Conservation (phyloP, 2,329 filamentous ascomycete species). For the Paracamarosporium sp. region DNA sequence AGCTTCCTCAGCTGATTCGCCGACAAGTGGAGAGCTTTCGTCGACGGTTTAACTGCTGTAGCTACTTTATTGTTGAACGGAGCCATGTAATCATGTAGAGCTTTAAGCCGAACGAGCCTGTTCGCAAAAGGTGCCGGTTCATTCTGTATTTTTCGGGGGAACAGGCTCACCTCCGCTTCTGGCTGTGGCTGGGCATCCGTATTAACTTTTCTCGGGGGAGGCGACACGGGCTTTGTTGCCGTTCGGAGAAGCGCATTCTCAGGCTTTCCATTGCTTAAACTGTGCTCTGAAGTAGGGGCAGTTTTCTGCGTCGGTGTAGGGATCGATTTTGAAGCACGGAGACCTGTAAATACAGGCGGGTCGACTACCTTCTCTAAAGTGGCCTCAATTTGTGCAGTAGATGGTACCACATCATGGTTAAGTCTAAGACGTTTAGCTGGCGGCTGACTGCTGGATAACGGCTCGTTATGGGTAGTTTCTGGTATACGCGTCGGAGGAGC, state of each 20-base stretch:
- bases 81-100: slow-evolving; percentile 70
- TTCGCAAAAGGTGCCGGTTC: slow-evolving; percentile 49
- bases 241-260: slow-evolving; percentile 23
- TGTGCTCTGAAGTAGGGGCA: neutral
- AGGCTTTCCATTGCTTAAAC: slow-evolving; percentile 10
- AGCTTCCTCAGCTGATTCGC: slow-evolving; percentile 72
- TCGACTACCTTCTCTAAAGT: neutral
- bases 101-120: slow-evolving; percentile 56
- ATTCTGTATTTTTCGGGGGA: slow-evolving; percentile 69
- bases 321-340: slow-evolving; percentile 23
- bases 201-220: slow-evolving; percentile 30
- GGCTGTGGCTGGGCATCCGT: slow-evolving; percentile 19
- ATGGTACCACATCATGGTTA: slow-evolving; percentile 20
- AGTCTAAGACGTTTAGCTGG: slow-evolving; percentile 42
- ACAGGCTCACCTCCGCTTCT: slow-evolving; percentile 61
- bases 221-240: slow-evolving; percentile 39
- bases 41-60: slow-evolving; percentile 58
- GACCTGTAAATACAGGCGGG: slow-evolving; percentile 32
- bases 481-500: slow-evolving; percentile 9
- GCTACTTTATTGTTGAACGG: slow-evolving; percentile 70
- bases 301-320: slow-evolving; percentile 15
- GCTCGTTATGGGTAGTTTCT: slow-evolving; percentile 4
- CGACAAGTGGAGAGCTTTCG: slow-evolving; percentile 64
- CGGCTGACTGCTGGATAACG: slow-evolving; percentile 15
- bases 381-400: slow-evolving; percentile 5